A percentile compares a stretch with the other conserved stretches of the same genome.
These are phyloP conservation scores for Helichrysum umbraculigerum DNA, from an alignment of 129 eudicot genomes.

Conservation along the genomic window DNA sequence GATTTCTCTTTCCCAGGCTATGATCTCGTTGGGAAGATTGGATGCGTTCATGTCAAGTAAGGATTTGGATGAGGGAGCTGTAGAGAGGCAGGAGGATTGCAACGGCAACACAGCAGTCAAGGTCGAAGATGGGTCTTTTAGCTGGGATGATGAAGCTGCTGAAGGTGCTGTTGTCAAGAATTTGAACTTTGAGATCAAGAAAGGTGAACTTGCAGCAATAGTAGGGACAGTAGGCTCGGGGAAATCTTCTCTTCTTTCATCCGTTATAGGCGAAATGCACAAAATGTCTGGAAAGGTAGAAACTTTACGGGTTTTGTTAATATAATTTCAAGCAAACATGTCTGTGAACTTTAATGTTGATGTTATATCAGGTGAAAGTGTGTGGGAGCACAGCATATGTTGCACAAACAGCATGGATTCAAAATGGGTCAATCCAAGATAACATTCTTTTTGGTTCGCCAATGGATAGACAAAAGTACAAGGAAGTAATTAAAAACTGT, in stretches of 20 bases:
- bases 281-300: conserved; percentile 60
- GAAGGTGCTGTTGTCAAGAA: background rate
- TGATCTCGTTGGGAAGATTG: conserved; percentile 76
- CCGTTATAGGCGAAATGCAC: conserved; percentile 81
- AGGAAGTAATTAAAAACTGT: conserved; percentile 59
- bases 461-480: conserved; percentile 60
- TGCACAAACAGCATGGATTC: conserved; percentile 91
- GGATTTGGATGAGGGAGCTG: conserved; percentile 62
- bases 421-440: conserved; percentile 67
- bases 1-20: conserved; percentile 87
- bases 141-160: conserved; percentile 47
- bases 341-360: conserved; percentile 12
- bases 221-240: conserved; percentile 90
- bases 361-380: conserved; percentile 59
- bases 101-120: conserved; percentile 54
- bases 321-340: background rate
- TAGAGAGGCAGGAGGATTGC: conserved; percentile 64
- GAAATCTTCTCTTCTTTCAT: conserved; percentile 67
- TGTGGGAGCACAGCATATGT: conserved; percentile 94
- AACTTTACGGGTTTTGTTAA: background rate
- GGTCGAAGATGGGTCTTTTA: conserved; percentile 59
- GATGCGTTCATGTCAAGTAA: conserved; percentile 68
- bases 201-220: conserved; percentile 60
- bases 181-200: background rate
- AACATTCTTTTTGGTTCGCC: conserved; percentile 79